phyloP scores from a whole-genome alignment of 1,139 yeast genomes.

The Lodderomyces pseudojiufengensis region DNA sequence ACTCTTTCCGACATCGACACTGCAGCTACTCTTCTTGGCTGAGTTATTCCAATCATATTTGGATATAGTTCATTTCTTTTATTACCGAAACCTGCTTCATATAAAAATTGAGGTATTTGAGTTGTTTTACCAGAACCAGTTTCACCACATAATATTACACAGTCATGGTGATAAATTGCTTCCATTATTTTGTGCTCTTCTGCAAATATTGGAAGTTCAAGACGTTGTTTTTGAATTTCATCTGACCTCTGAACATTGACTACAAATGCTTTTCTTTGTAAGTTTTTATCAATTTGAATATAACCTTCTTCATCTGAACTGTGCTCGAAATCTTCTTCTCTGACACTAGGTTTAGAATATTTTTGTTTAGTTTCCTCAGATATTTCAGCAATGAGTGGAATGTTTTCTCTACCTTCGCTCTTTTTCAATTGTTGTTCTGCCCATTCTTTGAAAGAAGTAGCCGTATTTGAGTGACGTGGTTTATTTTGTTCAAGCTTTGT shows the following conservation, averaged over 20 bases:
- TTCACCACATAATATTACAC: conserved; percentile 89
- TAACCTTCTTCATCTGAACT: conserved; percentile 54
- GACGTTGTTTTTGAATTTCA: conserved; percentile 62
- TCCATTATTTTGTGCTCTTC: conserved; percentile 96
- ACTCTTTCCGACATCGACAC: conserved; percentile 96
- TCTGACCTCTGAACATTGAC: conserved; percentile 65
- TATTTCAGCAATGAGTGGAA: conserved; percentile 47
- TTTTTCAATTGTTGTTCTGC: conserved; percentile 55
- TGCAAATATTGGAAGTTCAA: conserved; percentile 79
- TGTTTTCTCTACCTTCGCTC: conserved; percentile 54
- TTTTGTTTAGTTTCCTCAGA: conserved; percentile 46
- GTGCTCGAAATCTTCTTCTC: conserved; percentile 64
- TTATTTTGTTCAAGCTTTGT: conserved; percentile 36
- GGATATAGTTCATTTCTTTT: conserved; percentile 58
- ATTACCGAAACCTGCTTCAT: conserved; percentile 84
- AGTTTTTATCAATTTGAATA: conserved; percentile 51
- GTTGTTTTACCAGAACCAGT: conserved; percentile 85
- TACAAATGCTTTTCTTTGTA: conserved; percentile 60
- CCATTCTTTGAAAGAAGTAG: conserved; percentile 54
- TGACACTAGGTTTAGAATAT: conserved; percentile 39
- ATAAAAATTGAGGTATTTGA: conserved; percentile 73
- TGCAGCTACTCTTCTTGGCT: conserved; percentile 98
- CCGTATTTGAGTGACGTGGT: conserved; percentile 42
- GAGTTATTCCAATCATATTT: conserved; percentile 94
- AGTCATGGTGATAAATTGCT: conserved; percentile 88